These are phyloP conservation scores for Solanum chacoense DNA, from an alignment of 305 asterid species.

Conservation along the genomic window DNA sequence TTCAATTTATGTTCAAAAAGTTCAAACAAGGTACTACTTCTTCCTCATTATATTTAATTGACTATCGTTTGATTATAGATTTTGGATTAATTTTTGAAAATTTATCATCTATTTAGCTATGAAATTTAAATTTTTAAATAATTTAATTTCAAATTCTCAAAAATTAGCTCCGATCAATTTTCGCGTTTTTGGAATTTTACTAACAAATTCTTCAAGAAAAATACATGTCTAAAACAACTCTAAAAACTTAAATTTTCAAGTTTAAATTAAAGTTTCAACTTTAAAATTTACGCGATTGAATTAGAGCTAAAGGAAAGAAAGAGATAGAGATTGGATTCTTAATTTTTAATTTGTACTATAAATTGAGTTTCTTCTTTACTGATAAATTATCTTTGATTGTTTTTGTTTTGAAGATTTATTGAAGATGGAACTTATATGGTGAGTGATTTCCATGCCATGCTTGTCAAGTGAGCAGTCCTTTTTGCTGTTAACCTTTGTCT, in stretches of 20 bases:
- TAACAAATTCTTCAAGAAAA: not conserved
- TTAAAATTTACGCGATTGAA: not conserved
- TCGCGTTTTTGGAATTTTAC: not conserved
- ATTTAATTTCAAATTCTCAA: not conserved
- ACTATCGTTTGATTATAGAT: not conserved
- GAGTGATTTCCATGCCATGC: constrained; percentile 34
- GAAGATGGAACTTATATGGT: not conserved
- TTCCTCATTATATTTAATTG: not conserved
- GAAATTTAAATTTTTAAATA: not conserved
- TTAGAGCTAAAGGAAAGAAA: not conserved
- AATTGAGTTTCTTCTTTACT: not conserved
- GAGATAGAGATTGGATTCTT: not conserved
- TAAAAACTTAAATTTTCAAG: not conserved
- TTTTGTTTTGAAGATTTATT: not conserved
- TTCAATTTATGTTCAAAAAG: not conserved
- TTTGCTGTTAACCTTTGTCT: constrained; percentile 25
- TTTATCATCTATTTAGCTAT: too few relatives aligned
- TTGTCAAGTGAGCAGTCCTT: constrained; percentile 36
- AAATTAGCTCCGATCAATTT: not conserved
- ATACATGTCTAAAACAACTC: not conserved
- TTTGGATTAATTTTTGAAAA: not conserved
- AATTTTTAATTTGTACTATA: not conserved
- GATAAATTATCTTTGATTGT: not conserved
- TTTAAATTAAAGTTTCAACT: not conserved
- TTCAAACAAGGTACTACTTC: not conserved